Conservation (phyloP, 1,139 yeast genomes). For the Hanseniaspora gamundiae region DNA sequence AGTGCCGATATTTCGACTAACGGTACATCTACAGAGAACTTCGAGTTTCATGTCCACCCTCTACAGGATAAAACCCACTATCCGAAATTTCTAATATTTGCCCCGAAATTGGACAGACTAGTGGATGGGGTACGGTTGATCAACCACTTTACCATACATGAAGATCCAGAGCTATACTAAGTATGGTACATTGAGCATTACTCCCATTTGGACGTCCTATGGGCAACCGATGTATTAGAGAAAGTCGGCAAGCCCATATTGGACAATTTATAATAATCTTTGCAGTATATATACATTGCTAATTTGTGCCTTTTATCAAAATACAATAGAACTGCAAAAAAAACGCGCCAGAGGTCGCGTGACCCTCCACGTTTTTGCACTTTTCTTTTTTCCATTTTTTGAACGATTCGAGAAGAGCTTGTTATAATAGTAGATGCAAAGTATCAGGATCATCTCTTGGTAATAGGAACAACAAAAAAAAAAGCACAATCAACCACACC, state of each 20-base stretch:
- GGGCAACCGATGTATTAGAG: constrained; percentile 70
- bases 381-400: background rate
- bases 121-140: constrained; percentile 48
- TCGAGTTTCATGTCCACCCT: constrained; percentile 11
- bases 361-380: constrained; percentile 5
- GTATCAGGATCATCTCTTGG: too few species aligned
- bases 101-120: constrained; percentile 43
- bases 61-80: constrained; percentile 9
- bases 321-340: too few species aligned
- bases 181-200: constrained; percentile 40
- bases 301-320: background rate
- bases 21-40: too few species aligned
- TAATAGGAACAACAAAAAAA: background rate
- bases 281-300: background rate
- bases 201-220: constrained; percentile 81
- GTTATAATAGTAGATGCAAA: too few species aligned
- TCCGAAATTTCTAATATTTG: constrained; percentile 33
- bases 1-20: background rate
- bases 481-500: background rate
- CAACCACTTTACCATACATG: constrained; percentile 39
- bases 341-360: too few species aligned
- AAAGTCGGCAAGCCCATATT: constrained; percentile 30
- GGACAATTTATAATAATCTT: background rate
- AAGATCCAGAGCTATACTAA: constrained; percentile 33
- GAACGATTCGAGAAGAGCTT: background rate